Evolutionary conservation across 106 monocot species (phyloP), one percentile per base, ranked within the genome.

Genomic region (Iris macrosiphon): DNA sequence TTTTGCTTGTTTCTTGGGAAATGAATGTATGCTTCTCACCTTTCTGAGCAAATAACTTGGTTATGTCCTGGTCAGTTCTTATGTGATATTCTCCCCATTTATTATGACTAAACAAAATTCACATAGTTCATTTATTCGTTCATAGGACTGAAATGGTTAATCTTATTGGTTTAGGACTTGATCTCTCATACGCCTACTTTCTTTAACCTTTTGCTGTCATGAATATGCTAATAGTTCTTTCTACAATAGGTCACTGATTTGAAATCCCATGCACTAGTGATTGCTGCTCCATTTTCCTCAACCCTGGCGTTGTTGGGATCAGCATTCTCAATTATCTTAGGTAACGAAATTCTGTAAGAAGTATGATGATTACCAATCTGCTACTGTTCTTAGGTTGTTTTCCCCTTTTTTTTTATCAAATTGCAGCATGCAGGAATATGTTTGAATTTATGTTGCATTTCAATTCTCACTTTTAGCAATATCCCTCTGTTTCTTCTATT

Each of bases 371-470:
- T 9, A 24, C 27, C 6, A n/a, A 34, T 45, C 33, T 20, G 3
- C 8, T 23, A 7, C 12, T 16, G 27, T 45, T 38, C 39, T 57
- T 42, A 40, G 7, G 3, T 22, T 7, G 46, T 49, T 27, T 31
- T 45, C 24, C 29, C 1, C 28, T 25, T 38, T 42, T 0, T 1
- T n/a, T n/a, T 41, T 47, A 26, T 55, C 2, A 22, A 40, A 22
- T 23, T 77, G 39, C 71, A 77, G 78, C 72, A 63, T 45, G 41
- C 50, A 78, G 20, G 72, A 72, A 32, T 78, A 78, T 61, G 62
- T 70, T 45, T 78, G 78, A 72, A 62, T 57, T 30, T 78, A 72
- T 52, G 66, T 72, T 51, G 78, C 78, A 41, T 62, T 72, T 32
- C 66, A 78, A 31, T 78, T 72, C 42, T 57, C 72, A 15, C 66